Conservation (phyloP, 139 green algal species). For the Tetraselmis chui region DNA sequence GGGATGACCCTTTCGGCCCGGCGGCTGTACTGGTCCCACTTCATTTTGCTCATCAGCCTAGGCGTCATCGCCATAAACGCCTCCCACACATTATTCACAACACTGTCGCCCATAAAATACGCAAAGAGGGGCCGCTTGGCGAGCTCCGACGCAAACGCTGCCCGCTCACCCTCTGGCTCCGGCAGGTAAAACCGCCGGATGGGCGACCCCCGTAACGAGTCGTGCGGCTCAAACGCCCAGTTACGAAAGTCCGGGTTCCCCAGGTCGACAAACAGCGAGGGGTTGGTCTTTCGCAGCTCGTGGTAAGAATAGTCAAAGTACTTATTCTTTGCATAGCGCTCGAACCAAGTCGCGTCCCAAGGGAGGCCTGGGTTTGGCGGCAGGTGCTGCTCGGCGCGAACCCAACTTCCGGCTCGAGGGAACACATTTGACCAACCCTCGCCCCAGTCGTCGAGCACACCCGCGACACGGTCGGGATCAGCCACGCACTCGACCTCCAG, state of each 20-base stretch:
- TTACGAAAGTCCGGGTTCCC: background rate
- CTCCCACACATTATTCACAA: background rate
- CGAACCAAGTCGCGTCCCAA: background rate
- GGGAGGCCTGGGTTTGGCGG: background rate
- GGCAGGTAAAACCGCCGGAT: background rate
- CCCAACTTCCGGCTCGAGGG: background rate
- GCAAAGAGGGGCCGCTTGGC: background rate
- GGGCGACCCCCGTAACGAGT: background rate
- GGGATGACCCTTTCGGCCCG: background rate
- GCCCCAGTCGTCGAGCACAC: too few relatives aligned
- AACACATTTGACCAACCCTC: background rate
- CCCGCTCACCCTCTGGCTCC: too few relatives aligned
- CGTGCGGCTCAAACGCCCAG: background rate
- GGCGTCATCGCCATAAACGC: background rate
- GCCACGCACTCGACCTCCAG: background rate
- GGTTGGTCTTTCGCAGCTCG: background rate
- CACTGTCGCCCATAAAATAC: background rate
- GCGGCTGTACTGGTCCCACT: background rate
- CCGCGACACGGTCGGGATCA: background rate
- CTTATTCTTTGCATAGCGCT: background rate
- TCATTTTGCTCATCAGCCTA: background rate
- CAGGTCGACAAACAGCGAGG: background rate
- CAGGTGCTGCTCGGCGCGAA: background rate
- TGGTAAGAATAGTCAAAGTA: background rate
- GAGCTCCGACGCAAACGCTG: background rate